phyloP scores from a whole-genome alignment of 108 stramenopile species.

The Fistulifera pelliculosa region DNA sequence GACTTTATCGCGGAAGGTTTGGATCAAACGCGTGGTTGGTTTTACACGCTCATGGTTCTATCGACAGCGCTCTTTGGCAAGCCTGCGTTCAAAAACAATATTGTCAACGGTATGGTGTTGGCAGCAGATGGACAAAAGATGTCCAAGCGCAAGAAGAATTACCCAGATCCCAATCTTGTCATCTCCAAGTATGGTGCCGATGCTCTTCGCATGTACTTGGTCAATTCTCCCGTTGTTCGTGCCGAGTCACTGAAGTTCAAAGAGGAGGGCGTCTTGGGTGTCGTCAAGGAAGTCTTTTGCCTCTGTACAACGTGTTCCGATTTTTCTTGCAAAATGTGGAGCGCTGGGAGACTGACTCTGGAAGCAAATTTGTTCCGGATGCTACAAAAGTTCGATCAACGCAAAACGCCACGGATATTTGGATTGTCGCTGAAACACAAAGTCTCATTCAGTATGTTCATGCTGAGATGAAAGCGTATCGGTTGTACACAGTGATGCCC shows the following conservation, averaged over 20 bases:
- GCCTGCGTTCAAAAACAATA: slow-evolving; percentile 98
- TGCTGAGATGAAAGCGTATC: slow-evolving; percentile 96
- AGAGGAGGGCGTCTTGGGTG: slow-evolving; percentile 94
- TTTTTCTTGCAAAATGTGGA: slow-evolving; percentile 93
- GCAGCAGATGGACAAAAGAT: slow-evolving; percentile 99
- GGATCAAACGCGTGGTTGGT: slow-evolving; percentile 99
- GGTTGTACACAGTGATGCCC: slow-evolving; percentile 98
- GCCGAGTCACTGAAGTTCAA: slow-evolving; percentile 96
- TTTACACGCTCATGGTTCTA: slow-evolving; percentile 99
- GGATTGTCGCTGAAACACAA: slow-evolving; percentile 97
- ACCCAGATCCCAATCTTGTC: slow-evolving; percentile 93
- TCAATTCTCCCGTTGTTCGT: slow-evolving; percentile 98
- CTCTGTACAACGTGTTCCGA: slow-evolving; percentile 97
- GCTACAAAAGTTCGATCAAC: slow-evolving; percentile 68
- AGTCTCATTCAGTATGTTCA: slow-evolving; percentile 95
- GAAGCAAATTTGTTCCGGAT: slow-evolving; percentile 71
- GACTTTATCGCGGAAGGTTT: slow-evolving; percentile 99
- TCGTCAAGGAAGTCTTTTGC: slow-evolving; percentile 96
- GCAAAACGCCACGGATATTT: slow-evolving; percentile 93
- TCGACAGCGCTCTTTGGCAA: slow-evolving; percentile 97
- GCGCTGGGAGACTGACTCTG: slow-evolving; percentile 62
- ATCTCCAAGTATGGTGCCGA: slow-evolving; percentile 95
- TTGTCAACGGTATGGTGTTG: slow-evolving; percentile 97
- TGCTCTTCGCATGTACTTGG: slow-evolving; percentile 98
- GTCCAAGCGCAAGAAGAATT: slow-evolving; percentile 99